These are phyloP conservation scores for Chaetomium strumarium DNA, from an alignment of 2,329 filamentous ascomycete species.

Conservation along the genomic window DNA sequence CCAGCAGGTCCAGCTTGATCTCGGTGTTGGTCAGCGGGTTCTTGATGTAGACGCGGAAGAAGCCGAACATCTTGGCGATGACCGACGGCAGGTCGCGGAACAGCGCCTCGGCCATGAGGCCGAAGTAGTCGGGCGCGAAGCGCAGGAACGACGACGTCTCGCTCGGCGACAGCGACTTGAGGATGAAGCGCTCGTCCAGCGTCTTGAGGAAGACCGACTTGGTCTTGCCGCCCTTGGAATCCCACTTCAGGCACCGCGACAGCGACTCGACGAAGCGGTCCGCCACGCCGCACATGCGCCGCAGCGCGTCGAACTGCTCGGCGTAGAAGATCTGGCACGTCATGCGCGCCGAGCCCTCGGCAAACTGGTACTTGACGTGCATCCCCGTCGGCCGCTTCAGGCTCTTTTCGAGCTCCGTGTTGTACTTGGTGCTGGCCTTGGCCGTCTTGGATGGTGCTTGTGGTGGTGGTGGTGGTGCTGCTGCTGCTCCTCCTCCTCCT, in stretches of 20 bases:
- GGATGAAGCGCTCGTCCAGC: conserved; percentile 84
- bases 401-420: conserved; percentile 74
- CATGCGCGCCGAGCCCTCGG: conserved; percentile 88
- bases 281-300: conserved; percentile 85
- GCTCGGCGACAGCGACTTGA: conserved; percentile 84
- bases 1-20: conserved; percentile 86
- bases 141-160: conserved; percentile 91
- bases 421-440: conserved; percentile 33
- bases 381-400: conserved; percentile 72
- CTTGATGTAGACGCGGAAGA: conserved; percentile 96
- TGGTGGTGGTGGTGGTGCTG: no score
- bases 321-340: conserved; percentile 98
- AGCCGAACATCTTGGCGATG: conserved; percentile 98
- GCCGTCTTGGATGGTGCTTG: conserved; percentile 32
- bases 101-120: conserved; percentile 91
- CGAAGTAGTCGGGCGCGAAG: conserved; percentile 95
- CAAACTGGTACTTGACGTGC: conserved; percentile 93
- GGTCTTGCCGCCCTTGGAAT: conserved; percentile 95
- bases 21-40: conserved; percentile 87
- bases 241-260: conserved; percentile 94
- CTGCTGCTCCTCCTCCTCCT: no score
- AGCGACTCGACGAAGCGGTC: conserved; percentile 93
- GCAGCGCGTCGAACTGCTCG: conserved; percentile 92
- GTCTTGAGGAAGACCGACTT: conserved; percentile 98
- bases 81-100: conserved; percentile 94